A percentile compares a stretch with the other conserved stretches of the same genome.
Conservation (phyloP, 2,329 filamentous ascomycete genomes). For the Talaromyces sp. region DNA sequence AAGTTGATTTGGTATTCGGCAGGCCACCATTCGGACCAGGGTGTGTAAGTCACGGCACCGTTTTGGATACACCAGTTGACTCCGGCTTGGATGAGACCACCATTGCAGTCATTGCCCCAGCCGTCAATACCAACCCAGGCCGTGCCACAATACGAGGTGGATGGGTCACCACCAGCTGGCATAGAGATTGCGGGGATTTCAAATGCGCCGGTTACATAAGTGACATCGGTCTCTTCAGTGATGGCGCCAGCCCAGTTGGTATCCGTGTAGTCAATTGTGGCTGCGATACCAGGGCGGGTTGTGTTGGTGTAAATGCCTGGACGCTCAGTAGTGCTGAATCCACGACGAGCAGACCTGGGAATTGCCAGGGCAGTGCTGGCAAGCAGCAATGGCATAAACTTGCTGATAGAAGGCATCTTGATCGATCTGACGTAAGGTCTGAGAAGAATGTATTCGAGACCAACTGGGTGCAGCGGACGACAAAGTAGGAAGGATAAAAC, state of each 20-base stretch:
- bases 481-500: neutral
- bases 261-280: slow-evolving; percentile 8
- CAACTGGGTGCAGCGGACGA: neutral
- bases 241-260: slow-evolving; percentile 16
- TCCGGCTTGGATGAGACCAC: slow-evolving; percentile 15
- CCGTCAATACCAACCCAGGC: slow-evolving; percentile 18
- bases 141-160: slow-evolving; percentile 12
- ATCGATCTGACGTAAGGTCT: neutral
- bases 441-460: neutral
- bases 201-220: slow-evolving; percentile 11
- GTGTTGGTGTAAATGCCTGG: slow-evolving; percentile 11
- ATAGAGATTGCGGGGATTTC: slow-evolving; percentile 6
- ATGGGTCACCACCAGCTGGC: slow-evolving; percentile 9
- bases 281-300: slow-evolving; percentile 2
- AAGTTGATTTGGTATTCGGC: slow-evolving; percentile 10
- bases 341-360: neutral
- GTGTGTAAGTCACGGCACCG: neutral
- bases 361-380: slow-evolving; percentile 5
- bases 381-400: slow-evolving; percentile 10
- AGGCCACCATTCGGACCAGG: slow-evolving; percentile 16
- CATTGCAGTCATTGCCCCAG: slow-evolving; percentile 10
- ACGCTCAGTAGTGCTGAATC: slow-evolving; percentile 4
- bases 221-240: slow-evolving; percentile 12
- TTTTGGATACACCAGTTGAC: slow-evolving; percentile 16
- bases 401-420: slow-evolving; percentile 10